Base-by-base conservation (phyloP, 1,139 yeast genomes). In the Petasospora fabianii region DNA sequence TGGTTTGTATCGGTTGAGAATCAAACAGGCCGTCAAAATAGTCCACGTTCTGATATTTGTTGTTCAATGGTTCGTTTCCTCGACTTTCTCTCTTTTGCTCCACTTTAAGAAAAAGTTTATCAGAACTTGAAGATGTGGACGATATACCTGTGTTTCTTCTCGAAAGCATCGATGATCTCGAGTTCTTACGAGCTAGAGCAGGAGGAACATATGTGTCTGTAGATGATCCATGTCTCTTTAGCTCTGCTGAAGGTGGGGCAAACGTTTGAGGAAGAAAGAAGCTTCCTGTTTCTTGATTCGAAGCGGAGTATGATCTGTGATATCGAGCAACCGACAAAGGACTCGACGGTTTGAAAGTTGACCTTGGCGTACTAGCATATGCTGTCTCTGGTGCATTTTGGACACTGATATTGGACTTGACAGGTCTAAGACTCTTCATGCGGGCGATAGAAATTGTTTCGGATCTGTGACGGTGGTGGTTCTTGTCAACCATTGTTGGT, bases 401-500 rank as follows among this genome's bases (percentile, higher is more conserved):
- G 9, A 43, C 44, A 35, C 40, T 35, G 10, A 50, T 4, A 10
- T 44, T 45, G 3, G 55, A 51, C 34, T 43, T 44, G 8, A 48
- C 49, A 4, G 46, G 27, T 44, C 55, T 49, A 13, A 46, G 27
- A 5, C 33, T 27, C 22, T 35, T 49, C 27, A 51, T 15, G 26
- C 36, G 44, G 0, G 43, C 50, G 16, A 54, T 30, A 4, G 34
- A 31, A 5, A 53, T 21, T 1, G 54, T 46, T 33, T 53, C 57
- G 5, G 57, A 52, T 37, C 55, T 41, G 33, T 50, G 55, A 17
- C 58, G 48, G 17, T 38, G 42, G 36, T 51, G 56, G 13, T 41
- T 31, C 32, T 38, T 42, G 30, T 30, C 28, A 9, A 22, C 28
- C 9, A 24, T 20, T n/a, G 30, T n/a, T 3, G 34, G 33, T 14